Evolutionary conservation across 176 grass and related monocot genomes (phyloP).

Genomic region (Calamus simplicifolius): DNA sequence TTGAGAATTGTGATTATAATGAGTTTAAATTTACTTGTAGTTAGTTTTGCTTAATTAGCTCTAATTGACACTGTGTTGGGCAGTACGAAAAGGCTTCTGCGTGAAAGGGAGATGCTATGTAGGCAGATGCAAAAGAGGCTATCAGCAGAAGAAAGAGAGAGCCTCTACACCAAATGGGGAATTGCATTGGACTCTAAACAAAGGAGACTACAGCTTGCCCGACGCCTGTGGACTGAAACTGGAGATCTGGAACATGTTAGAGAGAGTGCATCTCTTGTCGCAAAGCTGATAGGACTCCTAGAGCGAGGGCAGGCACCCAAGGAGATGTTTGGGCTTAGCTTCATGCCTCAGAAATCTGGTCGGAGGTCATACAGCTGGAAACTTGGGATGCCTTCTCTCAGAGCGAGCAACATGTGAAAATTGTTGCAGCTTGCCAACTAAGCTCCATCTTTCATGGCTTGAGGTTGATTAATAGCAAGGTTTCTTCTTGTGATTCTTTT

Average conservation of each 20-base stretch:
- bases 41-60: no score
- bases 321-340: constrained; percentile 98
- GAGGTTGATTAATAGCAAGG: no score
- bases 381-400: constrained; percentile 44
- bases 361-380: constrained; percentile 59
- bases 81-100: constrained; percentile 67
- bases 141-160: constrained; percentile 55
- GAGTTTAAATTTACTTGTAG: no score
- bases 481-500: no score
- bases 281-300: constrained; percentile 66
- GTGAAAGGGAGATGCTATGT: constrained; percentile 82
- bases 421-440: no score
- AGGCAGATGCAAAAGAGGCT: constrained; percentile 75
- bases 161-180: constrained; percentile 86
- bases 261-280: constrained; percentile 78
- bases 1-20: no score
- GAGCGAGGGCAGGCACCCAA: constrained; percentile 71
- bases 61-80: background rate
- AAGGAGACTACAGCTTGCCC: constrained; percentile 59
- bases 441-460: no score
- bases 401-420: background rate
- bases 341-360: constrained; percentile 52
- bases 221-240: constrained; percentile 62
- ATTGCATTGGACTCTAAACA: constrained; percentile 66
- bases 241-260: constrained; percentile 74